Conservation (phyloP, 495 filamentous ascomycete species). For the Jackrogersella minutella region DNA sequence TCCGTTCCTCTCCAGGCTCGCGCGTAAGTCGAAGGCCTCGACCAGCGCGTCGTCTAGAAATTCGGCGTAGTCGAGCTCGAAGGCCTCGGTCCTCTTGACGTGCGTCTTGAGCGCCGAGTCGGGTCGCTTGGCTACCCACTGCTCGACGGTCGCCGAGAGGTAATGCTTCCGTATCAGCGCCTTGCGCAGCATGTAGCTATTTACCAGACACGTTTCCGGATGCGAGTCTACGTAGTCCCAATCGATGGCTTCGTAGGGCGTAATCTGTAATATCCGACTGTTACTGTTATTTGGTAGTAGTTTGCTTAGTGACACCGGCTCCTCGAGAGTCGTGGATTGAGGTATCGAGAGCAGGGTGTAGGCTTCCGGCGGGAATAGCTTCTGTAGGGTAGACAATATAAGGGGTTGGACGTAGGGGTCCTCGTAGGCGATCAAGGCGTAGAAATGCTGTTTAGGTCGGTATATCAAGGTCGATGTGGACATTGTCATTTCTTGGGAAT, state of each 20-base stretch:
- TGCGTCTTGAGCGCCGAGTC: slow-evolving; percentile 69
- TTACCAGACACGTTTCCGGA: slow-evolving; percentile 67
- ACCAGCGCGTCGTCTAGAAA: slow-evolving; percentile 92
- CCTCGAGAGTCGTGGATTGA: slow-evolving; percentile 8
- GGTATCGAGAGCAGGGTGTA: slow-evolving; percentile 46
- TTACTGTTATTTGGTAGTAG: slow-evolving; percentile 48
- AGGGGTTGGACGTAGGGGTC: slow-evolving; percentile 86
- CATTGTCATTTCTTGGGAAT: slow-evolving; percentile 20
- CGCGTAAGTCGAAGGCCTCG: slow-evolving; percentile 86
- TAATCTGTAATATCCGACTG: slow-evolving; percentile 75
- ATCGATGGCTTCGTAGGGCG: slow-evolving; percentile 83
- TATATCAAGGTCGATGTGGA: slow-evolving; percentile 37
- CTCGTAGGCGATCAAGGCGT: slow-evolving; percentile 82
- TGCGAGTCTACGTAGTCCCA: slow-evolving; percentile 75
- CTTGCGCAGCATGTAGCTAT: slow-evolving; percentile 93
- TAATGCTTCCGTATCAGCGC: slow-evolving; percentile 98
- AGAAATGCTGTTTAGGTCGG: slow-evolving; percentile 56
- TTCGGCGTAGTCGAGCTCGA: slow-evolving; percentile 96
- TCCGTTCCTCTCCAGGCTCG: slow-evolving; percentile 73
- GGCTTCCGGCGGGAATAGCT: slow-evolving; percentile 60
- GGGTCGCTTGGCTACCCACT: slow-evolving; percentile 85
- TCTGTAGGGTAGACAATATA: slow-evolving; percentile 73
- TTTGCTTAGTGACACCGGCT: slow-evolving; percentile 44
- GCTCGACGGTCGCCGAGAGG: slow-evolving; percentile 77
- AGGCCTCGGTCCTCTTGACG: slow-evolving; percentile 77